Evolutionary conservation across 176 grass and related monocot genomes (phyloP).

Genomic region (Saccharum spontaneum): DNA sequence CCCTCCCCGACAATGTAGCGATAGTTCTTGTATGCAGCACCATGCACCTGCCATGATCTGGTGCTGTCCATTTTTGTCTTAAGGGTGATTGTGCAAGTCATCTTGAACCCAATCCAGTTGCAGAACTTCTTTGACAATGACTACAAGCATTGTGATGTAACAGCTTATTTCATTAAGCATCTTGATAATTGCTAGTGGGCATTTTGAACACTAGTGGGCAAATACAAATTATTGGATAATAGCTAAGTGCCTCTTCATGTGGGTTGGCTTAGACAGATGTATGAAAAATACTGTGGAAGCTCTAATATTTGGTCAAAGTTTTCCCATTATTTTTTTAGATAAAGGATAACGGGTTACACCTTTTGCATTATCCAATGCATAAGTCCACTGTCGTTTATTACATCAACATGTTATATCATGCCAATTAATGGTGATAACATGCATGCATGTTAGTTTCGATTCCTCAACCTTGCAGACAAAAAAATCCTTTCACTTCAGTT

Average conservation of each 20-base stretch:
- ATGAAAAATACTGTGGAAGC: neutral
- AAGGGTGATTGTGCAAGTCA: neutral
- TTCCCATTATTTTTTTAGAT: neutral
- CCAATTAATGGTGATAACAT: neutral
- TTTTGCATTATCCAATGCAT: neutral
- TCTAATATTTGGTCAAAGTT: neutral
- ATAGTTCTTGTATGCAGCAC: neutral
- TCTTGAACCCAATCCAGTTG: neutral
- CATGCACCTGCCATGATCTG: conserved; percentile 13
- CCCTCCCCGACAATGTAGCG: neutral
- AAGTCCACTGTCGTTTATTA: neutral
- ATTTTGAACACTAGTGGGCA: neutral
- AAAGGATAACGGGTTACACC: no score
- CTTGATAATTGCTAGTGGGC: neutral
- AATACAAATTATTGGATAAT: neutral
- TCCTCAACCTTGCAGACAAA: neutral
- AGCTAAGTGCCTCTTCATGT: neutral
- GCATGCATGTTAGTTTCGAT: neutral
- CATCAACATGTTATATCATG: no score
- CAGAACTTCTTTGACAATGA: neutral
- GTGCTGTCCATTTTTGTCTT: conserved; percentile 9
- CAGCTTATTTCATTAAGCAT: neutral
- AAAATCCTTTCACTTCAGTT: neutral
- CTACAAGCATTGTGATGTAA: neutral
- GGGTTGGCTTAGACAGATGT: neutral